phyloP scores from a whole-genome alignment of 1,284 basidiomycete species.

The Naganishia cerealis region DNA sequence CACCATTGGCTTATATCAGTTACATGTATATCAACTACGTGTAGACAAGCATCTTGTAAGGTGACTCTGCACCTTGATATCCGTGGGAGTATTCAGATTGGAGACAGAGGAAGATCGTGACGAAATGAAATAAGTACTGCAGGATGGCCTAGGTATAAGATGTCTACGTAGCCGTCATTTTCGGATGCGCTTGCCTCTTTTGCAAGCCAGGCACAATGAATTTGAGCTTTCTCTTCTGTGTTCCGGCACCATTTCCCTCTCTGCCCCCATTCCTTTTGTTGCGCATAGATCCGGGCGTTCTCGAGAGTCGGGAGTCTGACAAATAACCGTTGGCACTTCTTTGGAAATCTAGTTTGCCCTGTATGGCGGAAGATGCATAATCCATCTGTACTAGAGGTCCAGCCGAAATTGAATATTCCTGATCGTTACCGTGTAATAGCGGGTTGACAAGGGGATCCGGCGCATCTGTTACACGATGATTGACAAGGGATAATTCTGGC shows the following conservation, averaged over 20 bases:
- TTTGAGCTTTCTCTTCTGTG: constrained; percentile 7
- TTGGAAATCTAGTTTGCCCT: constrained; percentile 12
- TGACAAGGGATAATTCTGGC: constrained; percentile 14
- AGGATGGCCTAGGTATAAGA: background rate
- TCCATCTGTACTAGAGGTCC: constrained; percentile 24
- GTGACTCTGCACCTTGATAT: background rate
- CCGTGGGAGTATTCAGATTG: background rate
- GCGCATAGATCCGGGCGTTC: background rate
- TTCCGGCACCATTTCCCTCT: background rate
- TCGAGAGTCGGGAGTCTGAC: constrained; percentile 13
- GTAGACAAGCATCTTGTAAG: background rate
- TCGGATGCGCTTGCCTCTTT: constrained; percentile 13
- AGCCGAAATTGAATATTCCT: background rate
- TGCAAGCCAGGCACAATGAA: constrained; percentile 22
- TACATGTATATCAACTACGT: background rate
- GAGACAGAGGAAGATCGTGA: background rate
- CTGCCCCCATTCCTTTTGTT: background rate
- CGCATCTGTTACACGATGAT: background rate
- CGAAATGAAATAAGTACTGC: background rate
- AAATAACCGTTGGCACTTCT: background rate
- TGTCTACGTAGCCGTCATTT: constrained; percentile 8
- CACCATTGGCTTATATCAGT: background rate
- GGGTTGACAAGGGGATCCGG: background rate
- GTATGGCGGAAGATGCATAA: constrained; percentile 8
- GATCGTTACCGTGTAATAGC: background rate